A percentile compares a stretch with the other conserved stretches of the same genome.
Evolutionary conservation across 257 asterid genomes (phyloP).

Genomic region (Penstemon davidsonii): DNA sequence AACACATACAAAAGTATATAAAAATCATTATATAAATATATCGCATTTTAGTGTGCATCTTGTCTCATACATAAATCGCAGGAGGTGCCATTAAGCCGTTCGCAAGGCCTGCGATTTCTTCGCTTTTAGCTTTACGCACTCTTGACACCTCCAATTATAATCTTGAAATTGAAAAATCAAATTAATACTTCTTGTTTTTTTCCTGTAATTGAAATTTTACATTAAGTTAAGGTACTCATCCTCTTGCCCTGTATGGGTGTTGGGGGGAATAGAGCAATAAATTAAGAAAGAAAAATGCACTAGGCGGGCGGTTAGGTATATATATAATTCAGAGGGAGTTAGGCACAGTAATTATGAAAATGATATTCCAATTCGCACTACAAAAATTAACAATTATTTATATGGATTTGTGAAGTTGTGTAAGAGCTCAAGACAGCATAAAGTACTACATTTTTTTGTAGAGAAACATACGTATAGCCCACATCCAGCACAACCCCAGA

Average conservation of each 20-base stretch:
- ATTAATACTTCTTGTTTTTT: neutral
- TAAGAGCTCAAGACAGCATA: constrained; percentile 22
- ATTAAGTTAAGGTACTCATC: neutral
- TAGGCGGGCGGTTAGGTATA: constrained; percentile 28
- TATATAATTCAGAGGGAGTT: constrained; percentile 17
- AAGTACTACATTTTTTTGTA: constrained; percentile 7
- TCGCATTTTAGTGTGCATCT: no score
- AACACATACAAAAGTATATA: no score
- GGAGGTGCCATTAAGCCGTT: no score
- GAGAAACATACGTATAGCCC: constrained; percentile 24
- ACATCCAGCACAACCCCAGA: constrained; percentile 48
- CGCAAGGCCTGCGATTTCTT: no score
- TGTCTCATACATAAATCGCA: no score
- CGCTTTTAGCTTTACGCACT: no score
- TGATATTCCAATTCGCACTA: constrained; percentile 36
- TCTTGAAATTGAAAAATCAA: neutral
- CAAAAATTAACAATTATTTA: constrained; percentile 8
- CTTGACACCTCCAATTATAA: no score
- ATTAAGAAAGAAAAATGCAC: constrained; percentile 11
- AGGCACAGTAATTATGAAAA: constrained; percentile 31
- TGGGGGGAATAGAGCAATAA: neutral
- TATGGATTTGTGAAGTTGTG: constrained; percentile 32
- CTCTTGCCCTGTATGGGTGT: neutral
- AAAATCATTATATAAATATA: no score
- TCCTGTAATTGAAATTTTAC: neutral